These are phyloP conservation scores for Catenaria anguillulae DNA, from an alignment of 371 early-diverging fungal genomes.

Conservation along the genomic window DNA sequence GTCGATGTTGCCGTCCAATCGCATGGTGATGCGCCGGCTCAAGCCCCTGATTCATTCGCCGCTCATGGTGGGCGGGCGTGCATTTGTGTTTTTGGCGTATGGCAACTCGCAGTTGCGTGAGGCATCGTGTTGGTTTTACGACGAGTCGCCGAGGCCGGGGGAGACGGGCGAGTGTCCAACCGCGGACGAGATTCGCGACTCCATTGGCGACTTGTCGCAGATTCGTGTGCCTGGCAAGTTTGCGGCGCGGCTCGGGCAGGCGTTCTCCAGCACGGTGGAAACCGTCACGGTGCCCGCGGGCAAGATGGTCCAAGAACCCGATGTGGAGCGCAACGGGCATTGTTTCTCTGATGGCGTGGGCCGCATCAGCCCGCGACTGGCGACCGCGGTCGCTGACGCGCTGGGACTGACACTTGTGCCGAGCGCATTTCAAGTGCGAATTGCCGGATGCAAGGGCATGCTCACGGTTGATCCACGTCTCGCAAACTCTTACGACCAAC, in stretches of 20 bases:
- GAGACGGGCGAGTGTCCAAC: slow-evolving; percentile 10
- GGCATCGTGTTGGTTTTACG: slow-evolving; percentile 60
- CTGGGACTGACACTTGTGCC: slow-evolving; percentile 10
- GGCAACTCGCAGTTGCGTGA: slow-evolving; percentile 35
- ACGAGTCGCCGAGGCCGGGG: slow-evolving; percentile 5
- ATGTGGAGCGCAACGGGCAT: slow-evolving; percentile 38
- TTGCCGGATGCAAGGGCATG: slow-evolving; percentile 70
- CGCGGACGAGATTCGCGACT: slow-evolving; percentile 36
- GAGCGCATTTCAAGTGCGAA: slow-evolving; percentile 17
- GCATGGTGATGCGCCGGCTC: no score
- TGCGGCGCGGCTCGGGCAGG: slow-evolving; percentile 59
- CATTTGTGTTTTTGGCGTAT: no score
- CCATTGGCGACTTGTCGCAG: slow-evolving; percentile 57
- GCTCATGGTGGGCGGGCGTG: no score
- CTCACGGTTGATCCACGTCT: slow-evolving; percentile 19
- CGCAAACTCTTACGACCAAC: slow-evolving; percentile 10
- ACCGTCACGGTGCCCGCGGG: slow-evolving; percentile 16
- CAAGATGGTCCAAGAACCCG: slow-evolving; percentile 32
- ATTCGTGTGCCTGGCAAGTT: slow-evolving; percentile 55
- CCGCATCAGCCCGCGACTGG: slow-evolving; percentile 35
- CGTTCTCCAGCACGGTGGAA: slow-evolving; percentile 51
- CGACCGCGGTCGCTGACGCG: slow-evolving; percentile 28
- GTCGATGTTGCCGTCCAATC: no score
- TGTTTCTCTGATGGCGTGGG: slow-evolving; percentile 80
- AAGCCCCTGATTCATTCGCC: no score